Evolutionary conservation across 129 eudicot genomes (phyloP), one percentile per base, ranked within the genome.

Genomic region (Erigeron canadensis): DNA sequence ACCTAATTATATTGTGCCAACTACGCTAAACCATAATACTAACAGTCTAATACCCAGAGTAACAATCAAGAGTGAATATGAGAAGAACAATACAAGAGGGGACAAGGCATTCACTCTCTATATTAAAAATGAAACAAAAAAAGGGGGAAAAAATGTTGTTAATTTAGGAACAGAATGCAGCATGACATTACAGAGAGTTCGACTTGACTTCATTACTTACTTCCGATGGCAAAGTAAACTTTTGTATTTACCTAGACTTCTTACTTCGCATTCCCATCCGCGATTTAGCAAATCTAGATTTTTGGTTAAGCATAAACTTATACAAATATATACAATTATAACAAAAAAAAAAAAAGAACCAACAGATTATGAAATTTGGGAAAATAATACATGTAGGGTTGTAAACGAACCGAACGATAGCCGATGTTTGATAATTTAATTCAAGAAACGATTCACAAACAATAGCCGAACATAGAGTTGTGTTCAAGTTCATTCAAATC

Each of bases 191-290:
- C 79, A 80, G 17, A 57, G 12, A 40, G 10, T 21, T 5, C 37
- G 39, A 37, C 70, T 51, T 50, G 56, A 63, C 45, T 59, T 23
- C 34, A 37, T 48, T 9, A 42, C 72, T 50, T 79, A 74, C 70
- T 46, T 42, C 45, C n/a, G 11, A 58, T 34, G 21, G 16, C 48
- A 79, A 57, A 42, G 58, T 58, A 21, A 42, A 55, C 22, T 16
- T 42, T 47, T 6, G 34, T 67, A 34, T 70, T 82, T 72, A 89
- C 82, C 93, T 87, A 46, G 97, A 83, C 71, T 87, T 87, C 90
- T 89, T 89, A 66, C 98, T 89, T 39, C 95, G 91, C 91, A 85
- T 77, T 67, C 98, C 96, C 98, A 92, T 92, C 67, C 98, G 69
- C 16, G 98, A 92, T 75, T 87, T 92, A 17, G 98, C 98, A 77